A percentile compares a stretch with the other conserved stretches of the same genome.
Conservation (phyloP, 164 flowering plant genomes). For the Cinnamomum chago region DNA sequence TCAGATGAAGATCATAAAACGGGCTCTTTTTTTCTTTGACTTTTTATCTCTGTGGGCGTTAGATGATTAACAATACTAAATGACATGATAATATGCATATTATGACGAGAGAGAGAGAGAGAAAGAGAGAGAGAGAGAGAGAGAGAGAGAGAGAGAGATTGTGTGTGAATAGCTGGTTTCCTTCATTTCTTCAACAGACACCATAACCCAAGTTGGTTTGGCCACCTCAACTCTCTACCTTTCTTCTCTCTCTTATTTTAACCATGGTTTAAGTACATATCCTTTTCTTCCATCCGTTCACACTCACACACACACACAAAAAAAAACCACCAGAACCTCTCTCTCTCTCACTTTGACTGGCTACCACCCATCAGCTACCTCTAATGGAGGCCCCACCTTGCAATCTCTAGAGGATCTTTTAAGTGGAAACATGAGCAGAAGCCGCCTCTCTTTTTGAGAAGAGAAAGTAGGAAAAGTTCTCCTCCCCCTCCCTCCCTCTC, state of each 20-base stretch:
- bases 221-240: neutral
- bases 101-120: too few species aligned
- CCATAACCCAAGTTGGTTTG: slow-evolving; percentile 8
- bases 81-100: too few species aligned
- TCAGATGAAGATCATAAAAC: too few species aligned
- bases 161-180: neutral
- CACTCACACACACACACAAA: neutral
- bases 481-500: neutral
- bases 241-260: neutral
- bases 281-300: slow-evolving; percentile 4
- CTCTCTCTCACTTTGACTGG: slow-evolving; percentile 17
- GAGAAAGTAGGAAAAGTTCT: neutral
- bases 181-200: slow-evolving; percentile 6
- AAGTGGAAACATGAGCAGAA: slow-evolving; percentile 25
- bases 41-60: too few species aligned
- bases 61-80: too few species aligned
- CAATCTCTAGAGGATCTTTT: slow-evolving; percentile 22
- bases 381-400: slow-evolving; percentile 24
- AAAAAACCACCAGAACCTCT: neutral
- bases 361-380: slow-evolving; percentile 6
- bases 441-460: slow-evolving; percentile 34
- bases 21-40: too few species aligned
- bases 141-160: too few species aligned
- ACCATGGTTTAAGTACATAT: neutral
- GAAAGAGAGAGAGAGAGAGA: too few species aligned